Percentiles rank a stretch among this genome's conserved stretches.
Evolutionary conservation across 2,329 filamentous ascomycete species (phyloP).

Genomic region (Penicillium brasilianum): DNA sequence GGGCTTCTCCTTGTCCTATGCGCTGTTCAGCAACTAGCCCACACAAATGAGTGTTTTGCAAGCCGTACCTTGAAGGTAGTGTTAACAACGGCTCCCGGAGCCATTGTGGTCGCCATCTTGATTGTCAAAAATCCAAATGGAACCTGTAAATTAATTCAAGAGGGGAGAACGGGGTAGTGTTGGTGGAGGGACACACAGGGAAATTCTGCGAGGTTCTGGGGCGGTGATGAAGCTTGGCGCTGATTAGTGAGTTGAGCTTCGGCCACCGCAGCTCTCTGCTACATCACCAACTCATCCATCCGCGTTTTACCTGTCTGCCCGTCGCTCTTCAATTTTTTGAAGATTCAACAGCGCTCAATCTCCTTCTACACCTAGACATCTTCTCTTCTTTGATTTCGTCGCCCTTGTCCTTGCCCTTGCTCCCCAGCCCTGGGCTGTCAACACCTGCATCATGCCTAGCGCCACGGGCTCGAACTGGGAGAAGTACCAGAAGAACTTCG

Average conservation of each 20-base stretch:
- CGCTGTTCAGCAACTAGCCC: constrained; percentile 47
- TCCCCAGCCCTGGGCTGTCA: constrained; percentile 34
- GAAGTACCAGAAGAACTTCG: constrained; percentile 97
- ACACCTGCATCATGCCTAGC: constrained; percentile 73
- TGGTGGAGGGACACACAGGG: constrained; percentile 35
- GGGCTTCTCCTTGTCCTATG: constrained; percentile 91
- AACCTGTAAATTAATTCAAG: constrained; percentile 32
- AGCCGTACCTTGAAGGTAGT: constrained; percentile 67
- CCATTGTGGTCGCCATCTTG: constrained; percentile 58
- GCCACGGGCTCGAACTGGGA: constrained; percentile 95
- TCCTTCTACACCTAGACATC: background rate
- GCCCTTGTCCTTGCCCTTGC: constrained; percentile 19
- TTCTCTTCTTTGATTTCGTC: constrained; percentile 13
- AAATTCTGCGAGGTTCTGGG: constrained; percentile 49
- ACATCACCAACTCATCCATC: constrained; percentile 32
- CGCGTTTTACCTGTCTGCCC: constrained; percentile 30
- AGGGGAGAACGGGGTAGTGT: constrained; percentile 29
- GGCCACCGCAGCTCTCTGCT: constrained; percentile 43
- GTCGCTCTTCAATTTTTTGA: constrained; percentile 23
- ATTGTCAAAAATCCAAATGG: constrained; percentile 34
- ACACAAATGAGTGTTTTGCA: constrained; percentile 33
- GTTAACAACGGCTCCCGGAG: constrained; percentile 60
- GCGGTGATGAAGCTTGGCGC: constrained; percentile 48
- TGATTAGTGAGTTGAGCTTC: constrained; percentile 46
- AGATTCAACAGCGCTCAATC: constrained; percentile 4